Conservation (phyloP, 768 basidiomycete species). For the Panellus pusillus region DNA sequence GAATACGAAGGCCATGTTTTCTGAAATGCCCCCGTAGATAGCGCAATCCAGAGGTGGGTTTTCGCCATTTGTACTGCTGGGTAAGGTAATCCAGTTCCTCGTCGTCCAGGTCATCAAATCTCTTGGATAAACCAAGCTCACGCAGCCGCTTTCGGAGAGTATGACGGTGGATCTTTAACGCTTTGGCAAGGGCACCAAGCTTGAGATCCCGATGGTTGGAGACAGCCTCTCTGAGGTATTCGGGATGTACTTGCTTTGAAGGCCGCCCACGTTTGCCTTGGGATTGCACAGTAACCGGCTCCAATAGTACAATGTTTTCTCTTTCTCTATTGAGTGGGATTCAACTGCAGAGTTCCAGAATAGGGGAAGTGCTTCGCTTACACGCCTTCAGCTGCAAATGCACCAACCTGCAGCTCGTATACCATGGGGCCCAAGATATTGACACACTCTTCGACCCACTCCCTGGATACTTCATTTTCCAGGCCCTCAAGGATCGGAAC, state of each 20-base stretch:
- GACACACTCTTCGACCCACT: not conserved
- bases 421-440: not conserved
- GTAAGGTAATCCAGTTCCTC: not conserved
- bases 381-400: conserved; percentile 2
- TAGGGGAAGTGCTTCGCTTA: not conserved
- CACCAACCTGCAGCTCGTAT: conserved; percentile 2
- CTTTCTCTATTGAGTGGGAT: not conserved
- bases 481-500: conserved; percentile 1
- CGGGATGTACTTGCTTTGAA: not conserved
- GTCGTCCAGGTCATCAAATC: not conserved
- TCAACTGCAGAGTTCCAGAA: too few species aligned
- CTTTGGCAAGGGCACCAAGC: too few species aligned
- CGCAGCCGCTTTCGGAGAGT: too few species aligned
- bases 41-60: not conserved
- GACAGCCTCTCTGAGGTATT: not conserved
- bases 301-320: not conserved
- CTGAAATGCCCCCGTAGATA: not conserved
- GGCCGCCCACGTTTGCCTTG: not conserved
- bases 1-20: not conserved
- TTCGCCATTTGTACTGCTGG: not conserved
- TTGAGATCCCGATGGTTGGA: too few species aligned
- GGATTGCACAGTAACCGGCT: not conserved
- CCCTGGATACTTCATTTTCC: not conserved
- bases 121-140: not conserved
- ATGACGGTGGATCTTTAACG: too few species aligned